Evolutionary conservation across 1,284 basidiomycete genomes (phyloP), one percentile per base, ranked within the genome.

Genomic region (Ceratobasidium sp.): DNA sequence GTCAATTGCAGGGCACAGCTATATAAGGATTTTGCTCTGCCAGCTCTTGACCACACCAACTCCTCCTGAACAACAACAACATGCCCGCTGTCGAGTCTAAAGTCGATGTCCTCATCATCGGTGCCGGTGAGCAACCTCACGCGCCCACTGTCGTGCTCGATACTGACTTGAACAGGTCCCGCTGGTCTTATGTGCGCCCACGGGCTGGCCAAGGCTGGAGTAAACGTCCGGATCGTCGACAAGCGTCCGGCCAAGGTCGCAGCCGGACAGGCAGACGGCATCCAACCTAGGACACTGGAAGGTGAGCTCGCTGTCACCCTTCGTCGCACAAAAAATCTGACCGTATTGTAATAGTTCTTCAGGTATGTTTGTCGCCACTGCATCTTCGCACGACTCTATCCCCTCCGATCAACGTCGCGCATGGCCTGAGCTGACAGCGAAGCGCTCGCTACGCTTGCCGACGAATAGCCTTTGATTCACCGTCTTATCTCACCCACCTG

Each of bases 211-310:
- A 84, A 80, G 61, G 88, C 87, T 14, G 90, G 89, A 0, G 81
- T 89, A 19, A 85, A 87, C 51, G 87, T 91, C 16, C 85, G 88
- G 6, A 87, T 92, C 62, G 81, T 93, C 43, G 92, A 93, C 79
- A 84, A 89, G 80, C 85, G 89, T 22, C 61, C 66, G 3, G 58
- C 62, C 37, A 88, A 86, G 78, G 86, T 92, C 14, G 79, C 84
- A 46, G 88, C 88, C 6, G 92, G 92, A 16, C 91, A 93, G 79
- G 92, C 91, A 0, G 92, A 94, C 79, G 92, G 92, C 4, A 89
- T 93, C 64, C 90, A 92, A 79, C 90, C 90, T 0, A 86, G 92
- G 49, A 92, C 91, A 0, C 87, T 93, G 62, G 92, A 94, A 81
- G 56, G 56, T 39, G 27, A 39, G 56, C 13, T 39, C 22, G 31